phyloP scores from a whole-genome alignment of 371 early-diverging fungal species.

The Dichotomocladium elegans region DNA sequence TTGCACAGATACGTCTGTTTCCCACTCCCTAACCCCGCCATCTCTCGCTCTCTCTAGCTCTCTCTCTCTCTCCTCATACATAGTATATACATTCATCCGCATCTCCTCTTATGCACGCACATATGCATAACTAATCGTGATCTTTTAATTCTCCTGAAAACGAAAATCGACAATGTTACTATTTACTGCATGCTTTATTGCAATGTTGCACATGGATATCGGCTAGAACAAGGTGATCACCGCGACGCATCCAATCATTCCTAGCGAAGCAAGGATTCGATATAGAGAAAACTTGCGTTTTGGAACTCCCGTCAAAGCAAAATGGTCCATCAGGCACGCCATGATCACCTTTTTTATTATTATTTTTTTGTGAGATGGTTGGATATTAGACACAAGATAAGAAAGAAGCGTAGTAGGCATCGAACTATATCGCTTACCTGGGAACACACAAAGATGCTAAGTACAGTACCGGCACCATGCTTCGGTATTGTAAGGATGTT shows the following conservation, averaged over 20 bases:
- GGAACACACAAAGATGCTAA: constrained; percentile 50
- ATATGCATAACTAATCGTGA: no score
- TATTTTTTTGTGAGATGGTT: not conserved
- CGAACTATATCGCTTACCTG: constrained; percentile 33
- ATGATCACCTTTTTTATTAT: constrained; percentile 22
- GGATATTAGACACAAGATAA: no score
- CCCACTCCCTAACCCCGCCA: no score
- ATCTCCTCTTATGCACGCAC: no score
- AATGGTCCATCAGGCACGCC: constrained; percentile 50
- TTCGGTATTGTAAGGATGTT: constrained; percentile 45
- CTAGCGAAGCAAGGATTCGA: constrained; percentile 10
- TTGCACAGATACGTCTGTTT: no score
- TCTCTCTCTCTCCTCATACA: no score
- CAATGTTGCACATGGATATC: no score
- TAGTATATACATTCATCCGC: no score
- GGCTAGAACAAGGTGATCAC: constrained; percentile 13
- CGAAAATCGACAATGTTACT: no score
- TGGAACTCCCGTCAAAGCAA: constrained; percentile 35
- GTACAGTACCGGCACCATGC: constrained; percentile 45
- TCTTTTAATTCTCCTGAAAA: no score
- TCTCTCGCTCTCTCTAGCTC: not conserved
- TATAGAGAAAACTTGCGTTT: constrained; percentile 10
- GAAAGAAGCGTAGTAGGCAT: no score
- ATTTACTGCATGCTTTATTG: no score
- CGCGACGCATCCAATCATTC: constrained; percentile 13